Evolutionary conservation across 306 rosid species (phyloP), one percentile per base, ranked within the genome.

Genomic region (Quercus cerris): DNA sequence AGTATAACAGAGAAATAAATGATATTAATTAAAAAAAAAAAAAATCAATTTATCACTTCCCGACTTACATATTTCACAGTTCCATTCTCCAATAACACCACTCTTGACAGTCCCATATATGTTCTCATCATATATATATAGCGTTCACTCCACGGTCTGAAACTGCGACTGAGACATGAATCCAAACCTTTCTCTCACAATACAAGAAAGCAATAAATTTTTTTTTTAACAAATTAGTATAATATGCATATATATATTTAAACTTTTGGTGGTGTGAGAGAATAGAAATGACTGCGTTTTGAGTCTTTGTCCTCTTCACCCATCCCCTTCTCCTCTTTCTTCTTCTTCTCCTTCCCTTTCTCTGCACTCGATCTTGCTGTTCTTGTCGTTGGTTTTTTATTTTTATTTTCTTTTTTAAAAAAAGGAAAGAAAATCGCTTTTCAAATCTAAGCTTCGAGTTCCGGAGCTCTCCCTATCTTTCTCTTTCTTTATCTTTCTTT

Each of bases 281-380:
- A 33, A 33, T 5, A 33, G 35, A 86, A 81, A 88, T 86, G 90
- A 79, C 92, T 90, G 88, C 89, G 84, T 87, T 77, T 88, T 80
- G 77, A 80, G 86, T 69, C 90, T 67, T 78, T 83, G 17, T 69
- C 46, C 49, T 9, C 77, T 30, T 31, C 77, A 27, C 13, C 71
- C 81, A 9, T 19, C 22, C 77, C 57, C 59, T 25, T 5, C 23
- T 12, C 56, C 46, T 38, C 46, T 57, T 56, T 49, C 31, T 30
- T 6, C 76, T 46, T 49, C 62, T 56, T 75, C 82, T 64, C 83
- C 82, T 76, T 86, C 77, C 74, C 94, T 84, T 84, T 78, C 90
- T 90, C 85, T 83, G 84, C 87, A 81, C 87, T 88, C 86, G 68
- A 78, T 81, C 81, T 71, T 49, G 17, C 56, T 62, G 77, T 74